A percentile compares a stretch with the other conserved stretches of the same genome.
Evolutionary conservation across 140 eudicot species (phyloP).

Genomic region (Oenanthe javanica): DNA sequence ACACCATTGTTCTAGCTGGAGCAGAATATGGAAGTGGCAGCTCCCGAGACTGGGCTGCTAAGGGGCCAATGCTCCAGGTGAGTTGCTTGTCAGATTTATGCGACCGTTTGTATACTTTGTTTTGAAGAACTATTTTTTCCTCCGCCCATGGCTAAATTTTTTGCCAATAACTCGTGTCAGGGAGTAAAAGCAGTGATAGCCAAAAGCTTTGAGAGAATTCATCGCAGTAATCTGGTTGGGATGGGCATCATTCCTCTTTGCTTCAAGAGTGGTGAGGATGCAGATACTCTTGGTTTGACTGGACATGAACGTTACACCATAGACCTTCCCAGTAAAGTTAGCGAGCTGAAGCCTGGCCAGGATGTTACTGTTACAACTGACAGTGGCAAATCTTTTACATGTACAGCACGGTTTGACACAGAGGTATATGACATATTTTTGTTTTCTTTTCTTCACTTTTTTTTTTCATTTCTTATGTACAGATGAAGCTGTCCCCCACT

Average conservation of each 20-base stretch:
- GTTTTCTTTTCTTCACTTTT: not conserved
- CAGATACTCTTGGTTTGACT: constrained; percentile 80
- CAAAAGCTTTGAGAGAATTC: constrained; percentile 95
- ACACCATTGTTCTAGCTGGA: constrained; percentile 90
- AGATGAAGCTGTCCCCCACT: not conserved
- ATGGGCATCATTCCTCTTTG: constrained; percentile 96
- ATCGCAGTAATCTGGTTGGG: constrained; percentile 90
- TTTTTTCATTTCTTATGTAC: too few species aligned
- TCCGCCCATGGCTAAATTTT: not conserved
- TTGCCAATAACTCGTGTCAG: constrained; percentile 23
- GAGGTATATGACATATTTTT: constrained; percentile 36
- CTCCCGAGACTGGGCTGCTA: constrained; percentile 99
- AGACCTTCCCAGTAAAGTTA: constrained; percentile 60
- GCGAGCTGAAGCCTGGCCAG: constrained; percentile 89
- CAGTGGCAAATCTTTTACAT: constrained; percentile 74
- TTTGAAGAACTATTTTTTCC: not conserved
- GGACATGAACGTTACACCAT: constrained; percentile 91
- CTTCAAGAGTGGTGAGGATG: constrained; percentile 93
- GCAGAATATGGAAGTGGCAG: constrained; percentile 99
- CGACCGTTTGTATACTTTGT: not conserved
- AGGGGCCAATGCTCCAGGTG: constrained; percentile 97
- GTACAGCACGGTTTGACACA: constrained; percentile 85
- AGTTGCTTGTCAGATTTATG: constrained; percentile 8
- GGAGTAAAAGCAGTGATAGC: constrained; percentile 99
- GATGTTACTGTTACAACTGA: constrained; percentile 84